phyloP scores from a whole-genome alignment of 2,329 filamentous ascomycete species.

The Epicoccum sorghinum region DNA sequence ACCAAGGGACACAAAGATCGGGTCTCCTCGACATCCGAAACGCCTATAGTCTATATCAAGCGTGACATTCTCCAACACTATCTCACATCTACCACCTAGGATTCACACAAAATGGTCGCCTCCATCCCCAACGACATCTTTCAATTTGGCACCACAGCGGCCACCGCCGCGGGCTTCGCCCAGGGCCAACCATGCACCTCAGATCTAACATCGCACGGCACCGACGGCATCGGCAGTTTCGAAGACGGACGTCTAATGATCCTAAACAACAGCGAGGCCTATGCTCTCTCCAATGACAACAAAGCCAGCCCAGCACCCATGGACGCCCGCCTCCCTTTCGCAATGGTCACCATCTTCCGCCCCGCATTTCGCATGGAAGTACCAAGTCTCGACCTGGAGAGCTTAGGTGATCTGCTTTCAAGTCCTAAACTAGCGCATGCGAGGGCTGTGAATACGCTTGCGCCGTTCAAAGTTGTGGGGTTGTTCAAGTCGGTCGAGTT shows the following conservation, averaged over 20 bases:
- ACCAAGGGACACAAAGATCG: conserved; percentile 1
- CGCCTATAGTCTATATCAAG: not conserved
- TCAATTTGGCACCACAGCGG: conserved; percentile 50
- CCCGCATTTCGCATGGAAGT: conserved; percentile 42
- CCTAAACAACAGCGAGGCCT: conserved; percentile 44
- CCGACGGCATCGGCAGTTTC: conserved; percentile 52
- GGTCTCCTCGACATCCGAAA: conserved; percentile 16
- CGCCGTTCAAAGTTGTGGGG: conserved; percentile 48
- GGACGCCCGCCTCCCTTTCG: conserved; percentile 46
- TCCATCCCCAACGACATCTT: conserved; percentile 55
- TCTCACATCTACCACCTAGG: not conserved
- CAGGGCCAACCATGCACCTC: conserved; percentile 41
- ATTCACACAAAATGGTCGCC: conserved; percentile 38
- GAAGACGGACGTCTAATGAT: conserved; percentile 50
- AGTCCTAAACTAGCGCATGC: conserved; percentile 23
- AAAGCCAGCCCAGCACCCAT: conserved; percentile 39
- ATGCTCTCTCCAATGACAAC: conserved; percentile 33
- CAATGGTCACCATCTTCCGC: conserved; percentile 51
- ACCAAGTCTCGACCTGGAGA: conserved; percentile 23
- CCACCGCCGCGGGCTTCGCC: conserved; percentile 46
- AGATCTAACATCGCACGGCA: conserved; percentile 51
- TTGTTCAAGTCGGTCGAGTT: conserved; percentile 44
- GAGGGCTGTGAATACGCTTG: conserved; percentile 47
- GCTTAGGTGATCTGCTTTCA: conserved; percentile 23
- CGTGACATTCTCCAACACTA: not conserved